Evolutionary conservation across 345 rosid species (phyloP).

Genomic region (Gynandropsis gynandra): DNA sequence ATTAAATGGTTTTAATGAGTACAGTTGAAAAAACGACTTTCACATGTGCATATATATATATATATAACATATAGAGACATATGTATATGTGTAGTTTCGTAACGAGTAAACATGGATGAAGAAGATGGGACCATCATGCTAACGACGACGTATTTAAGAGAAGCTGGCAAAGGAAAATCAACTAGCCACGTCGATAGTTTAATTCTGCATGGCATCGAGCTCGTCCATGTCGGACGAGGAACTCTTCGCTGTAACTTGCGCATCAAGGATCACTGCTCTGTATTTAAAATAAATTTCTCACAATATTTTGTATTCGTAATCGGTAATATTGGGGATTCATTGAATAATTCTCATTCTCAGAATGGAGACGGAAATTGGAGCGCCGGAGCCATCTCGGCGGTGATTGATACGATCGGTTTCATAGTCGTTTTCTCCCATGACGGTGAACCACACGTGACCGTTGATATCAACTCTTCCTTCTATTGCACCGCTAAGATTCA

Average conservation of each 20-base stretch:
- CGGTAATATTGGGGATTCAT: not conserved
- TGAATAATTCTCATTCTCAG: not conserved
- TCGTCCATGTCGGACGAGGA: conserved; percentile 11
- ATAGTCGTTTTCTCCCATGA: not conserved
- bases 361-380: conserved; percentile 1
- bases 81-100: too few relatives aligned
- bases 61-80: too few relatives aligned
- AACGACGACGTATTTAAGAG: not conserved
- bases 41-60: too few relatives aligned
- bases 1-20: too few relatives aligned
- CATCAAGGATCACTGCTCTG: not conserved
- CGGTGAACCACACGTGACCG: not conserved
- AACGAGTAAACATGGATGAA: not conserved
- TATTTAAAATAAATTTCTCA: too few relatives aligned
- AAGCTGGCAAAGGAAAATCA: not conserved
- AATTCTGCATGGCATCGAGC: conserved; percentile 1
- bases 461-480: conserved; percentile 5
- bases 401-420: conserved; percentile 3
- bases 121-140: not conserved
- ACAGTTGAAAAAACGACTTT: too few relatives aligned
- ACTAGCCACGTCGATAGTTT: not conserved
- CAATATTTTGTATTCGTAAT: too few relatives aligned
- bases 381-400: not conserved
- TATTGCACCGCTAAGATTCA: conserved; percentile 1
- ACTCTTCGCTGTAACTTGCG: not conserved